Evolutionary conservation across 805 yeast genomes (phyloP).

Genomic region (Tetrapisispora nanseiensis): DNA sequence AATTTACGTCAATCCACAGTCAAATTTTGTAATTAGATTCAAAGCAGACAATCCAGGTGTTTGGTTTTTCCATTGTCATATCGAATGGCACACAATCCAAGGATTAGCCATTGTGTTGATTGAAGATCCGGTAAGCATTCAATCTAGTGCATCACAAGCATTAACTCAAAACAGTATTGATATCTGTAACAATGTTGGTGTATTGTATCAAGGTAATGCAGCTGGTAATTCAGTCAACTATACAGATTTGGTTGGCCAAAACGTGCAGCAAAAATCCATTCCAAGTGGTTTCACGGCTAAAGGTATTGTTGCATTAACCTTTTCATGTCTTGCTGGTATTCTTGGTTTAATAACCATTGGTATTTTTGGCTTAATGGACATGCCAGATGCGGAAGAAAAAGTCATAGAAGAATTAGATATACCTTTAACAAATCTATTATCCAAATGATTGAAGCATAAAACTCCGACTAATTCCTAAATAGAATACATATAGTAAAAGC

Average conservation of each 20-base stretch:
- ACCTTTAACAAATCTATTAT: background rate
- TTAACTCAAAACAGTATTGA: conserved; percentile 51
- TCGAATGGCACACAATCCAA: conserved; percentile 78
- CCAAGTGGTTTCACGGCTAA: conserved; percentile 90
- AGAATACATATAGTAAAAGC: too few relatives aligned
- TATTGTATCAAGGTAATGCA: conserved; percentile 67
- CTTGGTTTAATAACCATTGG: conserved; percentile 71
- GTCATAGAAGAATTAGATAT: conserved; percentile 41
- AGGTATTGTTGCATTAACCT: conserved; percentile 89
- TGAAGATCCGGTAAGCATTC: conserved; percentile 56
- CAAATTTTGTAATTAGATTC: conserved; percentile 61
- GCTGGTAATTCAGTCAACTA: conserved; percentile 65
- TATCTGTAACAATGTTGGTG: conserved; percentile 50
- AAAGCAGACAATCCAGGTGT: conserved; percentile 84
- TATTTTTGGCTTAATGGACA: conserved; percentile 78
- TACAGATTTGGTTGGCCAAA: conserved; percentile 65
- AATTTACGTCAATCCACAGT: conserved; percentile 54
- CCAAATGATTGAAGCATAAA: background rate
- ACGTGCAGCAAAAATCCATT: conserved; percentile 52
- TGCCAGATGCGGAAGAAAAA: conserved; percentile 55
- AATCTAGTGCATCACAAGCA: conserved; percentile 39
- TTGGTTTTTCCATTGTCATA: conserved; percentile 91
- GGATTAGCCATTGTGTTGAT: conserved; percentile 65
- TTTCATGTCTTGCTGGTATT: conserved; percentile 79
- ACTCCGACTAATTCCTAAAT: too few relatives aligned